Evolutionary conservation across 352 stramenopile species (phyloP).

Genomic region (Phytophthora nicotianae): DNA sequence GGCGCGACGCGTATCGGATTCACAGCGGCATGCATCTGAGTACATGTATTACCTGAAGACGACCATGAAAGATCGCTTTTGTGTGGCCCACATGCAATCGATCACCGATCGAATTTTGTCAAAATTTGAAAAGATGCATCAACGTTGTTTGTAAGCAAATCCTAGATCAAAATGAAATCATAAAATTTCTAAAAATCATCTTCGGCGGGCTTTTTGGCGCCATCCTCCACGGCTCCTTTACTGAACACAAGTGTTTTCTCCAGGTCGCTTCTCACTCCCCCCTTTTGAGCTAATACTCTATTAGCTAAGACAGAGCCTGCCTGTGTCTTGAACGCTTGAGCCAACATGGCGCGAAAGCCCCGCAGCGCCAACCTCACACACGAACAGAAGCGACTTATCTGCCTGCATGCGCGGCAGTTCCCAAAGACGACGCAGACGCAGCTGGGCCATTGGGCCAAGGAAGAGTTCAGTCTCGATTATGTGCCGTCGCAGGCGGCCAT

Average conservation of each 20-base stretch:
- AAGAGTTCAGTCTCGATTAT: constrained; percentile 64
- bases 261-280: neutral
- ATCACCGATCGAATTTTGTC: too few species aligned
- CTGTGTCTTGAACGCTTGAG: constrained; percentile 7
- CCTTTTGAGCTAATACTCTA: constrained; percentile 26
- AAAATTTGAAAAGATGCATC: too few species aligned
- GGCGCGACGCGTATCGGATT: neutral
- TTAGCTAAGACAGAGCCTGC: constrained; percentile 39
- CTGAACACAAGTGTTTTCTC: constrained; percentile 9
- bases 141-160: too few species aligned
- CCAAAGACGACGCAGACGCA: constrained; percentile 77
- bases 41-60: too few species aligned
- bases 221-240: neutral
- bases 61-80: neutral
- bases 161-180: too few species aligned
- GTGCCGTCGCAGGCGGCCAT: constrained; percentile 82
- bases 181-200: neutral
- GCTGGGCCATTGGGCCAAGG: constrained; percentile 73
- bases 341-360: constrained; percentile 35
- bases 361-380: constrained; percentile 82
- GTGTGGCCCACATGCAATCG: neutral
- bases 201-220: neutral
- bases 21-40: too few species aligned
- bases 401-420: constrained; percentile 71
- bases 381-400: constrained; percentile 84